Conservation (phyloP, 2,329 filamentous ascomycete species). For the Leptoxyphium fumago region DNA sequence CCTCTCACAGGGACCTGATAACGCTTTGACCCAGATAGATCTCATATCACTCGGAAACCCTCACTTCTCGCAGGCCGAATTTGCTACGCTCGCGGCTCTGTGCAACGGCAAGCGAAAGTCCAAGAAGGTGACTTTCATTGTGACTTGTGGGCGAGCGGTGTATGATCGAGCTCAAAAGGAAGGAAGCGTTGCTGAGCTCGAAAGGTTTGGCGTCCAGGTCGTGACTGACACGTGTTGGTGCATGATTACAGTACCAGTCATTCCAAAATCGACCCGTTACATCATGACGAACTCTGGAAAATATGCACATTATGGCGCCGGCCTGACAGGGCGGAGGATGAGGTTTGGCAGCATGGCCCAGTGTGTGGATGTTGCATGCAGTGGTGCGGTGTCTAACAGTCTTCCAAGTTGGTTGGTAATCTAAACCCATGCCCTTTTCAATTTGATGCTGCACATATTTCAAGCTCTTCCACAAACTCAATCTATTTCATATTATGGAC, state of each 20-base stretch:
- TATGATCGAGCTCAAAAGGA: constrained; percentile 12
- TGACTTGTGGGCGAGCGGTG: constrained; percentile 9
- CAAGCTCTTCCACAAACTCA: too few relatives aligned
- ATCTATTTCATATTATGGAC: too few relatives aligned
- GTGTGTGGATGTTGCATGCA: constrained; percentile 12
- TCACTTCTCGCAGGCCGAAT: constrained; percentile 28
- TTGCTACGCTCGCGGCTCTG: constrained; percentile 19
- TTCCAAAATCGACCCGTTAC: constrained; percentile 13
- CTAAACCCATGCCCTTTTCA: too few relatives aligned
- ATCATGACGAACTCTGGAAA: constrained; percentile 35
- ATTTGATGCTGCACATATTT: too few relatives aligned
- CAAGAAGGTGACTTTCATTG: neutral
- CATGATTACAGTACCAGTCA: constrained; percentile 29
- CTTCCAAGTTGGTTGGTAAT: constrained; percentile 3
- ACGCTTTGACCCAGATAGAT: constrained; percentile 18
- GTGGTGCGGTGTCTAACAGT: constrained; percentile 1
- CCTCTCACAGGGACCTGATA: too few relatives aligned
- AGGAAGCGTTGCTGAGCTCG: constrained; percentile 18
- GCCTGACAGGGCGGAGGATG: constrained; percentile 10
- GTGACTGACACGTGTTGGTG: constrained; percentile 36
- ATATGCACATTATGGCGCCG: constrained; percentile 30
- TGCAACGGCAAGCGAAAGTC: constrained; percentile 14
- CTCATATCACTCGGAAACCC: constrained; percentile 33
- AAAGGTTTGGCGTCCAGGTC: constrained; percentile 24
- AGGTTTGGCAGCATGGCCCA: constrained; percentile 13